phyloP scores from a whole-genome alignment of 1,284 basidiomycete species.

The Sanghuangporus baumii region DNA sequence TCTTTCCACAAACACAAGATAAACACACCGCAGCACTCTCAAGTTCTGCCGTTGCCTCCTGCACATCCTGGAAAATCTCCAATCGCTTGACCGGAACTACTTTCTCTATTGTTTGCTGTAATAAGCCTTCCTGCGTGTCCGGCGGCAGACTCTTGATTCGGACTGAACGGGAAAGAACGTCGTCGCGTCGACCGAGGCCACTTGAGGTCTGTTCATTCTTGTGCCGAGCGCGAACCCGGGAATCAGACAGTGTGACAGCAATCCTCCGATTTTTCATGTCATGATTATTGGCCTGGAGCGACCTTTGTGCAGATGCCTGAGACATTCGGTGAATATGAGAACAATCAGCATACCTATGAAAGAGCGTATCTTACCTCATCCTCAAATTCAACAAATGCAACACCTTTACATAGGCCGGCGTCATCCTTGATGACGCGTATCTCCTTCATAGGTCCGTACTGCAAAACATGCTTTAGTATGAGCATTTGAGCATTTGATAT shows the following conservation, averaged over 20 bases:
- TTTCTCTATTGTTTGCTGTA: constrained; percentile 87
- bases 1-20: background rate
- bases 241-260: constrained; percentile 77
- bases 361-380: constrained; percentile 50
- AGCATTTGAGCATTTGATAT: background rate
- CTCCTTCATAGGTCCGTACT: constrained; percentile 81
- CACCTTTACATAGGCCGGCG: constrained; percentile 73
- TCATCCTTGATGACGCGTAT: constrained; percentile 75
- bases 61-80: constrained; percentile 61
- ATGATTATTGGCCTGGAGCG: constrained; percentile 76
- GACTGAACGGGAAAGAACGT: constrained; percentile 64
- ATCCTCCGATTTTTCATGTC: constrained; percentile 83
- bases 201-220: constrained; percentile 43
- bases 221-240: constrained; percentile 49
- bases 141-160: constrained; percentile 71
- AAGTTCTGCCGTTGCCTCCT: constrained; percentile 77
- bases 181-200: constrained; percentile 54
- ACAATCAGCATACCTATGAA: background rate
- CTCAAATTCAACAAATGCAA: constrained; percentile 92
- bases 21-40: constrained; percentile 62
- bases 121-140: constrained; percentile 74
- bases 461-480: constrained; percentile 17
- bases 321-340: constrained; percentile 8
- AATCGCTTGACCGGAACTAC: constrained; percentile 66
- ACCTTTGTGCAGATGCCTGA: constrained; percentile 67